Base-by-base conservation (phyloP, 768 basidiomycete genomes). In the Trametes cingulata region DNA sequence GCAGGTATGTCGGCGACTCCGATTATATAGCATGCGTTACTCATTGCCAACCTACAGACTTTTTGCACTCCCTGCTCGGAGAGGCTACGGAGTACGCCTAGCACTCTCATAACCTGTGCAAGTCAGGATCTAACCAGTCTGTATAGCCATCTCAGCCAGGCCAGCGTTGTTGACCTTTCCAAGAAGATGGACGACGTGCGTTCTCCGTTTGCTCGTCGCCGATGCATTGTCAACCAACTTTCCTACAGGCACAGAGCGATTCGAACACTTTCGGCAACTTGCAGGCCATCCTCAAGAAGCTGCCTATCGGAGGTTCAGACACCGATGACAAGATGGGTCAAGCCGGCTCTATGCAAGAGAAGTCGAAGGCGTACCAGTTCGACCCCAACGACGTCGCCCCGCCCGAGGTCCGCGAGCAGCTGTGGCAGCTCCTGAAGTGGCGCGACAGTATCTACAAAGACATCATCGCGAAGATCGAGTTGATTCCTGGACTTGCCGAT, bases 301-400 rank as follows among this genome's bases (percentile, higher is more conserved):
- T 85, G n/a, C 74, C 77, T 20, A 75, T 79, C 36, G 79, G 82
- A n/a, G 83, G 81, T 8, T 65, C 71, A n/a, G 61, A 58, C 19
- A 74, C 82, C 37, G 74, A 77, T 19, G 77, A 82, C 50, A 80
- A 82, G 53, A 74, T 86, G 56, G 69, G 78, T 41, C 75, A 88
- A 61, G 83, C 80, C 52, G 82, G 87, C 64, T 69, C 78, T 24
- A 78, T 90, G 60, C 76, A 85, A 51, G 75, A 76, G 29, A 73
- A 84, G 65, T 74, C 82, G 20, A 79, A 85, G 63, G 85, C 82
- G 2, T 87, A 87, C 64, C 72, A 81, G 52, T 82, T 87, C 68
- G 76, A 91, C 61, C 86, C 87, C 0, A 74, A 83, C 63, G 78
- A 84, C 51, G 73, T 88, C 67, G 80, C 81, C 2, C 86, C 87